phyloP scores from a whole-genome alignment of 805 yeast species.

The Schizosaccharomyces osmophilus region DNA sequence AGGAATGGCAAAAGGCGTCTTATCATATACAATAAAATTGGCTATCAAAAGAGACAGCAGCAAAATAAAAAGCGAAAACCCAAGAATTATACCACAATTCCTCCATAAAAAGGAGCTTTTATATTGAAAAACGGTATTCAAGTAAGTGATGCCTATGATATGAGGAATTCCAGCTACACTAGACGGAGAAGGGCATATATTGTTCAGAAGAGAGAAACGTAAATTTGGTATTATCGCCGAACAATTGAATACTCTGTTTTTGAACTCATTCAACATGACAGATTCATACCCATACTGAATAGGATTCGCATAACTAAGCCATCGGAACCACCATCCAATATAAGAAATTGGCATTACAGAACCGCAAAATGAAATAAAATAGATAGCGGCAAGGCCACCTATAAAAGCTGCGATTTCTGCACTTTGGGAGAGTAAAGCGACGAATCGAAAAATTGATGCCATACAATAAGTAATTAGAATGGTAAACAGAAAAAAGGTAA shows the following conservation, averaged over 20 bases:
- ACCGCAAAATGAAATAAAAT: slow-evolving; percentile 36
- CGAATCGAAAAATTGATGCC: slow-evolving; percentile 27
- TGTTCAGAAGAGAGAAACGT: slow-evolving; percentile 13
- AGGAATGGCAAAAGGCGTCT: slow-evolving; percentile 31
- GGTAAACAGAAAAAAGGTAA: slow-evolving; percentile 25
- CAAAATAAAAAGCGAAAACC: slow-evolving; percentile 30
- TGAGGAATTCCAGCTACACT: slow-evolving; percentile 24
- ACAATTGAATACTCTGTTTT: slow-evolving; percentile 18
- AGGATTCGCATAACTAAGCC: slow-evolving; percentile 26
- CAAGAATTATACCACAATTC: slow-evolving; percentile 22
- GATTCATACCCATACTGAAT: slow-evolving; percentile 23
- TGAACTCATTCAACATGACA: slow-evolving; percentile 24
- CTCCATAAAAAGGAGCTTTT: slow-evolving; percentile 26
- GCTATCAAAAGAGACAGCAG: slow-evolving; percentile 26
- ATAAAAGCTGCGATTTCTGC: slow-evolving; percentile 35
- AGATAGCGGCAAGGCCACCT: slow-evolving; percentile 30
- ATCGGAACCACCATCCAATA: slow-evolving; percentile 27
- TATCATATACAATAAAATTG: slow-evolving; percentile 25
- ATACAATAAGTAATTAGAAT: slow-evolving; percentile 22
- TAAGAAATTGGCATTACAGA: slow-evolving; percentile 19
- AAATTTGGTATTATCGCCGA: slow-evolving; percentile 19
- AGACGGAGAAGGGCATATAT: slow-evolving; percentile 34
- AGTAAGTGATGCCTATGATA: slow-evolving; percentile 30
- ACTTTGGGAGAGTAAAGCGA: slow-evolving; percentile 27
- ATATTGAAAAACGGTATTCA: slow-evolving; percentile 23